Base-by-base conservation (phyloP, 2,329 filamentous ascomycete species). In the Penicillium sclerotigenum region DNA sequence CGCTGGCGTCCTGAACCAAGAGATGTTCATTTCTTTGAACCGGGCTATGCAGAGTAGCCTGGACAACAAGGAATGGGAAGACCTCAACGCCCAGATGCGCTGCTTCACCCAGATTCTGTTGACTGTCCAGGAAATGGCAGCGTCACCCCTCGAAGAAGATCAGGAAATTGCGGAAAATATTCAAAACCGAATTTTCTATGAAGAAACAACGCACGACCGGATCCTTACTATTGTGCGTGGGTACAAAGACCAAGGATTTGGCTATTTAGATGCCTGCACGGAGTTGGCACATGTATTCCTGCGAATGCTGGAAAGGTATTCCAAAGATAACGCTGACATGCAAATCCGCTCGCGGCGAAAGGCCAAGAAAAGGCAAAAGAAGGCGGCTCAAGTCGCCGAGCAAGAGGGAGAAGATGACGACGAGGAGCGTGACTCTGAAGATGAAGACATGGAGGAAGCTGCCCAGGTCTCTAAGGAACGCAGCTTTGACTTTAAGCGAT, bases 121-220 rank as follows among this genome's bases (percentile, higher is more conserved):
- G 26, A 96, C 92, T 0, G 88, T 97, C 2, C 91, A 96, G 67
- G 90, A 95, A 59, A 97, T 99, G 92, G 81, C 87, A 1, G 85
- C 89, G 45, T 94, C 90, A 1, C 82, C 84, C 0, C 83, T 90
- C 29, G 92, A 97, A 60, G 92, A 97, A n/a, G 90, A 99, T 63
- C 89, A 96, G 69, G 94, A 97, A 65, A 97, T 99, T 71, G 93
- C 94, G 0, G 93, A 99, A 71, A 99, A 99, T 65, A 97, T 96
- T 13, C 85, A 96, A 50, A 95, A 89, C 66, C 90, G 93, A 59
- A 90, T 99, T n/a, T 99, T 99, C 72, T 99, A 99, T 75, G 94
- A 99, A 73, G 91, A 97, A 69, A 85, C 90, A 0, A 97, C 92
- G 0, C 92, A 99, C 68, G 93, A 99, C 59, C 83, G 89, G 24